Evolutionary conservation across 2,329 filamentous ascomycete genomes (phyloP), one percentile per base, ranked within the genome.

Genomic region (Xylaria sp.): DNA sequence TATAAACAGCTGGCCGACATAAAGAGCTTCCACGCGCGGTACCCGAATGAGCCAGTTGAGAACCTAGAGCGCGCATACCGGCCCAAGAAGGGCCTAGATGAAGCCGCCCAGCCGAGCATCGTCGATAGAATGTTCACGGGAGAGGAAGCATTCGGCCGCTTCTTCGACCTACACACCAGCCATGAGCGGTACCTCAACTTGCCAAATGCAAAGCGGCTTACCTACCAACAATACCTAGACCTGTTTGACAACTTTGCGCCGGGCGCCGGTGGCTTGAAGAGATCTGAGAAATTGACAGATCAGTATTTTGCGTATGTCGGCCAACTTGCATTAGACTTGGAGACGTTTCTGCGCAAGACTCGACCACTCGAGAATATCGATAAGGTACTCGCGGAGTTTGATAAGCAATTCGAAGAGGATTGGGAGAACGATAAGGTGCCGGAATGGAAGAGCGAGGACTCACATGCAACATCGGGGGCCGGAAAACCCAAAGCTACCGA

Each of bases 31-130:
- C 94, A 99, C 80, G 88, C 91, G 67, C 89, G 92, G 74, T 97
- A 99, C 77, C 95, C 95, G 0, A 97, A 97, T 81, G 93, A 97
- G 79, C 93, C 93, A 36, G 93, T 97, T 57, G 96, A 99, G 80
- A 97, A 98, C 75, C 89, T 97, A 15, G 97, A 99, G 82, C 89
- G 91, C 74, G 92, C 94, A 42, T 99, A 99, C 84, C 93, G 94
- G 79, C 87, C 82, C 54, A 86, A 89, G 77, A 88, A 87, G 66
- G 83, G 86, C 49, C 87, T 86, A 13, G 89, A 89, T 51, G 88
- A 89, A 59, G 88, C 91, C 56, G 83, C 86, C 1, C 80, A 88
- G 65, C 85, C 87, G 4, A 89, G 88, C 51, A 89, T 94, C 61
- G 90, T 97, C 57, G 95, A 98, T 77, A 89, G 89, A 66, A 92